Percentiles rank a stretch among this genome's conserved stretches.
phyloP scores from a whole-genome alignment of 345 rosid genomes.

The Bruguiera parviflora region DNA sequence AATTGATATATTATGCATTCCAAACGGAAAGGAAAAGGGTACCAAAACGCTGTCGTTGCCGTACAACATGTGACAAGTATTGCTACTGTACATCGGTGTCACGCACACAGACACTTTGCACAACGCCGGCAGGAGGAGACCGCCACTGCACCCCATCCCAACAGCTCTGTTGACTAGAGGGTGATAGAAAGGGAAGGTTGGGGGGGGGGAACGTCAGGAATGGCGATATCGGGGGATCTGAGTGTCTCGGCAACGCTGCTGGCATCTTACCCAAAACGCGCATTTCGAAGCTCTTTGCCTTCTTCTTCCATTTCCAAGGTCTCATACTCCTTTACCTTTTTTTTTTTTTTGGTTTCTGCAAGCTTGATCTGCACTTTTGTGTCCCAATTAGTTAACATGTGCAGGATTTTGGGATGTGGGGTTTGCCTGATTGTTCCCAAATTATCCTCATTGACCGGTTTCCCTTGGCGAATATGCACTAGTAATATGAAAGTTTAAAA shows the following conservation, averaged over 20 bases:
- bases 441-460: background rate
- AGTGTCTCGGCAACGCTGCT: conserved; percentile 62
- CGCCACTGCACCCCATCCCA: background rate
- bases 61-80: too few species aligned
- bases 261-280: conserved; percentile 46
- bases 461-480: background rate
- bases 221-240: conserved; percentile 65
- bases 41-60: too few species aligned
- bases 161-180: background rate
- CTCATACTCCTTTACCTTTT: background rate
- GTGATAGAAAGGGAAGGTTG: background rate
- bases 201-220: conserved; percentile 7
- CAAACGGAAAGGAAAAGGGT: too few species aligned
- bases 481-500: background rate
- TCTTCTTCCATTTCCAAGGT: conserved; percentile 53
- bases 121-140: too few species aligned
- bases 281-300: conserved; percentile 44
- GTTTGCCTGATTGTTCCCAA: background rate
- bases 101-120: too few species aligned
- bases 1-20: too few species aligned
- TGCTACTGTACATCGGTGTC: too few species aligned
- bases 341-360: background rate
- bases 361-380: background rate
- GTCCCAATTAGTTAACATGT: background rate
- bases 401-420: background rate